Base-by-base conservation (phyloP, 148 eudicot genomes). In the Heliosperma pusillum region DNA sequence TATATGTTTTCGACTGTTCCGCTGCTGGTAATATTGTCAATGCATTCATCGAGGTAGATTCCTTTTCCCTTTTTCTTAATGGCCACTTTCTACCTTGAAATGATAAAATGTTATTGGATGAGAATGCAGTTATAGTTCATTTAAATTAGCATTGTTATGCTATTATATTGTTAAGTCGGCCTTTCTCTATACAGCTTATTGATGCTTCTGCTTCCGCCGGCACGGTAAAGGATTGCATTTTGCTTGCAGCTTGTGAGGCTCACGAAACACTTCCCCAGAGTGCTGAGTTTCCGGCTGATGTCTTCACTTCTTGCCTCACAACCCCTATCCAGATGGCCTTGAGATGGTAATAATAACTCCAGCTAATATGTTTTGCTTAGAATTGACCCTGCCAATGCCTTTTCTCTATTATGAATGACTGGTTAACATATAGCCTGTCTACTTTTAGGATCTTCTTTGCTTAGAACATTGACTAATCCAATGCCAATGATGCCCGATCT, bases 241-340 rank as follows among this genome's bases (percentile, higher is more conserved):
- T 95, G 84, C 91, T 95, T 66, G 97, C 97, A 70, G 93, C 99
- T 68, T 92, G 99, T 83, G 97, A 90, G 75, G 94, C 97, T 71
- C 97, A 89, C 72, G 97, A 92, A 87, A 89, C 89, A 33, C 97
- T 92, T 71, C 99, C 99, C 55, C 97, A 88, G 84, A 95, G 97
- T 86, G 92, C 89, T 67, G 99, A 95, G 59, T 95, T 88, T 83
- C 99, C 97, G 66, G 99, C 97, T 77, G 99, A 95, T 77, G 89
- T 92, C 52, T 95, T 95, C 80, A 95, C 99, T 53, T 89, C 99
- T 53, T 95, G 97, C 84, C 94, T 95, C 74, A 95, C 97, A 62
- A 95, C 99, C 12, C 99, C 99, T 53, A 88, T 95, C 80, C 93
- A 95, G 87, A 95, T 90, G 97, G 97, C 97, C 27, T 79, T 95